These are phyloP conservation scores for Ogataea parapolymorpha DNA, from an alignment of 805 yeast genomes.

Conservation along the genomic window DNA sequence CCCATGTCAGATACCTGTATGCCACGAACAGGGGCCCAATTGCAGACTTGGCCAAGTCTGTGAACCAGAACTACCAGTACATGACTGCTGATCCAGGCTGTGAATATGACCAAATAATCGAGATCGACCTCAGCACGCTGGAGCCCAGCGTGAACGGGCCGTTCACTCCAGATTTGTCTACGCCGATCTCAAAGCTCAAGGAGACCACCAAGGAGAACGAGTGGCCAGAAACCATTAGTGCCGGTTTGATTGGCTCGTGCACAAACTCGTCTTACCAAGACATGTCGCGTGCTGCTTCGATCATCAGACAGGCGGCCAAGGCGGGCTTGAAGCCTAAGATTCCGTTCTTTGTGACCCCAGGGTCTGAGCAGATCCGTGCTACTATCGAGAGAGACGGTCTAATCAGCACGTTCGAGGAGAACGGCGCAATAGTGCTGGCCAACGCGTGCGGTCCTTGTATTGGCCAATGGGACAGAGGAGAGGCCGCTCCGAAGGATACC, in stretches of 20 bases:
- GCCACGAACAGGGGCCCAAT: constrained; percentile 86
- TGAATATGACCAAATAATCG: constrained; percentile 90
- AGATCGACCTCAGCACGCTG: constrained; percentile 80
- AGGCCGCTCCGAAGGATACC: constrained; percentile 85
- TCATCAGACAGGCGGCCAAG: constrained; percentile 83
- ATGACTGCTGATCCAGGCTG: constrained; percentile 89
- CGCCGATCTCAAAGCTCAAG: constrained; percentile 86
- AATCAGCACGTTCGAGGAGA: constrained; percentile 80
- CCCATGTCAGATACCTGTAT: constrained; percentile 79
- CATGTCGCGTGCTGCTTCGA: constrained; percentile 94
- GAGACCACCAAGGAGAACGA: constrained; percentile 77
- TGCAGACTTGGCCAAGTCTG: constrained; percentile 73
- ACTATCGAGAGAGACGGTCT: constrained; percentile 96
- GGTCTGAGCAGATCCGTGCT: constrained; percentile 97
- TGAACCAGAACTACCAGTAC: constrained; percentile 57
- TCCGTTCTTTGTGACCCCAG: constrained; percentile 92
- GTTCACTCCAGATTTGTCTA: constrained; percentile 96
- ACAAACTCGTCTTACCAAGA: constrained; percentile 98
- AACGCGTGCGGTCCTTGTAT: constrained; percentile 99
- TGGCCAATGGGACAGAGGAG: constrained; percentile 97
- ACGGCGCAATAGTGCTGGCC: constrained; percentile 92
- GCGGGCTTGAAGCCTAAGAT: constrained; percentile 92
- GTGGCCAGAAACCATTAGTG: constrained; percentile 93
- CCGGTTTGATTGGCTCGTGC: constrained; percentile 97
- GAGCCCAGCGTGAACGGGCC: constrained; percentile 98